A percentile compares a stretch with the other conserved stretches of the same genome.
Conservation (phyloP, 2,329 filamentous ascomycete species). For the Colletotrichum graminicola region DNA sequence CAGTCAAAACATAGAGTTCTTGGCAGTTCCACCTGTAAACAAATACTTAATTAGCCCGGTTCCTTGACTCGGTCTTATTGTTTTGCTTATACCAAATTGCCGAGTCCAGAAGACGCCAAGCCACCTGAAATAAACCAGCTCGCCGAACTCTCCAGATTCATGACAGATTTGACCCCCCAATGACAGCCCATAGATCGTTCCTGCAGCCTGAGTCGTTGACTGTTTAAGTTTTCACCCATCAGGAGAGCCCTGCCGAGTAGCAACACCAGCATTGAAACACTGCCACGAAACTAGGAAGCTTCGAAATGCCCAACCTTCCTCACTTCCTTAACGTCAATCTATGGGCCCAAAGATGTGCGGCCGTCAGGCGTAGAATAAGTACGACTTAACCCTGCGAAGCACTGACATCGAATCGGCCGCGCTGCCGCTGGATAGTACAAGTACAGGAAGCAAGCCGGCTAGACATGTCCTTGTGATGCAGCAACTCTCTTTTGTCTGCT, state of each 20-base stretch:
- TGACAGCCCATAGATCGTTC: neutral
- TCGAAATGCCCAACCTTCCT: neutral
- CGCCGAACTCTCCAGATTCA: constrained; percentile 14
- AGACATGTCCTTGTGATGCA: no score
- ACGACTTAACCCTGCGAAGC: no score
- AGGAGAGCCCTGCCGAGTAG: neutral
- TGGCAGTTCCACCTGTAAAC: neutral
- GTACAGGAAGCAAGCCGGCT: neutral
- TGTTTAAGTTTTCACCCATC: constrained; percentile 23
- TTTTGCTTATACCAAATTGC: constrained; percentile 3
- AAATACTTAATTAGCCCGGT: neutral
- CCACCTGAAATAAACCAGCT: neutral
- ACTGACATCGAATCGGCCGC: no score
- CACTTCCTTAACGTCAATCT: constrained; percentile 11
- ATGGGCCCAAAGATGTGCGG: neutral
- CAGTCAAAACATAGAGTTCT: no score
- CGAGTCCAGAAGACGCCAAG: neutral
- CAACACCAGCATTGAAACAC: neutral
- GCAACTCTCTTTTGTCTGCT: neutral
- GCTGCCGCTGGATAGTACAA: constrained; percentile 10
- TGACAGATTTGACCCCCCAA: constrained; percentile 1
- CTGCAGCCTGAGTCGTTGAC: neutral
- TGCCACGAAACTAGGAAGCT: neutral
- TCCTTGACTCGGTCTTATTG: neutral
- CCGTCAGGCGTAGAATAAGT: no score